Evolutionary conservation across 495 filamentous ascomycete genomes (phyloP).

Genomic region (Penicillium mononematosum): DNA sequence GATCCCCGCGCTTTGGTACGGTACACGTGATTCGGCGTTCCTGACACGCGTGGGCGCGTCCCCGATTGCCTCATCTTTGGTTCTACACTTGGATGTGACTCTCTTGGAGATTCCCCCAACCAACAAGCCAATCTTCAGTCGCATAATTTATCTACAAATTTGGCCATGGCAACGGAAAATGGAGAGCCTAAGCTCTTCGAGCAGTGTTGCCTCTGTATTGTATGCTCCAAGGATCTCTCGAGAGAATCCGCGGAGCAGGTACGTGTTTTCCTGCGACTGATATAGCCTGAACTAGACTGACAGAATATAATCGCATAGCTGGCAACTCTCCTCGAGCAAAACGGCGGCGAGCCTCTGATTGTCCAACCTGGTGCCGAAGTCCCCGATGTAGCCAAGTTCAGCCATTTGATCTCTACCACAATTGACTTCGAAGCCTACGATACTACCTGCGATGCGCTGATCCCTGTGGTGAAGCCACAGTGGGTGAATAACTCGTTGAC

Average conservation of each 20-base stretch:
- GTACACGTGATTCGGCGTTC: constrained; percentile 12
- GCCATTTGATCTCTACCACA: constrained; percentile 80
- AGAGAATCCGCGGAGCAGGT: constrained; percentile 46
- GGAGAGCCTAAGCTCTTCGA: constrained; percentile 41
- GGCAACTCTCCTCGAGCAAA: constrained; percentile 41
- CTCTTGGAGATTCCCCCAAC: background rate
- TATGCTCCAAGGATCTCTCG: constrained; percentile 49
- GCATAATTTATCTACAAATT: background rate
- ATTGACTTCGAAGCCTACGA: constrained; percentile 86
- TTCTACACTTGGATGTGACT: constrained; percentile 1
- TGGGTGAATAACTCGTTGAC: constrained; percentile 72
- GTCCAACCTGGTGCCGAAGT: constrained; percentile 44
- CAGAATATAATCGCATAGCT: constrained; percentile 20
- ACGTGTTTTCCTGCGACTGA: constrained; percentile 14
- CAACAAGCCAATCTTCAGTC: background rate
- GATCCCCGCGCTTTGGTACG: background rate
- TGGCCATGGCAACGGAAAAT: constrained; percentile 32
- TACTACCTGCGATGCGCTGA: constrained; percentile 65
- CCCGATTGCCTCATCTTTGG: background rate
- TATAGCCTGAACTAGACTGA: constrained; percentile 10
- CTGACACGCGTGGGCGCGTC: constrained; percentile 11
- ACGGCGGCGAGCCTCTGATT: constrained; percentile 54
- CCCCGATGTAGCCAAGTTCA: constrained; percentile 59
- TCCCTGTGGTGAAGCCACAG: constrained; percentile 77
- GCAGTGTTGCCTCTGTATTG: constrained; percentile 43